Conservation (phyloP, 2,329 filamentous ascomycete species). For the Venturia asperata region DNA sequence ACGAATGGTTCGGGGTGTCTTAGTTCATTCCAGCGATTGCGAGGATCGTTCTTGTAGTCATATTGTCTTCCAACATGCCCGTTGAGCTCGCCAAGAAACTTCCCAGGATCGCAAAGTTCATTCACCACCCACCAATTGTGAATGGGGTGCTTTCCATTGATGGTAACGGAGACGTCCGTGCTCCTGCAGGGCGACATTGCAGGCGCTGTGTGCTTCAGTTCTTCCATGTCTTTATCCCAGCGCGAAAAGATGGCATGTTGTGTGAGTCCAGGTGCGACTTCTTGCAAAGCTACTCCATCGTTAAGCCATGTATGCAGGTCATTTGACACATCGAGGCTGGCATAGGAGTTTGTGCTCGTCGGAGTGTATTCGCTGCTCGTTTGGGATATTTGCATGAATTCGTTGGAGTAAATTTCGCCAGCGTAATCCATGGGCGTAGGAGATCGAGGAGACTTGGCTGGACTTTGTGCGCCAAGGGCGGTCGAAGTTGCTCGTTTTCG, state of each 20-base stretch:
- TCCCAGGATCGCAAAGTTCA: slow-evolving; percentile 43
- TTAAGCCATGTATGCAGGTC: slow-evolving; percentile 71
- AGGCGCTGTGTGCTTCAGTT: slow-evolving; percentile 46
- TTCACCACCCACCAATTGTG: slow-evolving; percentile 62
- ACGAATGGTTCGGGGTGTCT: slow-evolving; percentile 48
- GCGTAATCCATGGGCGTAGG: slow-evolving; percentile 52
- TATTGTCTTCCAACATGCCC: slow-evolving; percentile 42
- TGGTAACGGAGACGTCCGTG: slow-evolving; percentile 41
- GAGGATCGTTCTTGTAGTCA: slow-evolving; percentile 40
- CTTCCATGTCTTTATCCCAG: slow-evolving; percentile 49
- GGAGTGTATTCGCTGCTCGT: slow-evolving; percentile 48
- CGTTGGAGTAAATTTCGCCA: slow-evolving; percentile 63
- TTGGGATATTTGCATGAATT: slow-evolving; percentile 69
- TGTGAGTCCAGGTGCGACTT: slow-evolving; percentile 57
- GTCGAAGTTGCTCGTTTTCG: slow-evolving; percentile 55
- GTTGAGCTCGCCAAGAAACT: slow-evolving; percentile 66
- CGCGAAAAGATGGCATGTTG: slow-evolving; percentile 64
- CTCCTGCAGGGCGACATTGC: slow-evolving; percentile 46
- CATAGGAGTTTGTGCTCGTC: slow-evolving; percentile 68
- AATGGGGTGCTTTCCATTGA: slow-evolving; percentile 53
- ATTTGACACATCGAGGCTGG: slow-evolving; percentile 66
- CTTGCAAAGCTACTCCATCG: slow-evolving; percentile 60
- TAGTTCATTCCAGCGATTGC: slow-evolving; percentile 42
- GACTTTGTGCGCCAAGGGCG: slow-evolving; percentile 59
- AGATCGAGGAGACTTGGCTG: slow-evolving; percentile 66